These are phyloP conservation scores for Pseudonitzschia multistriata DNA, from an alignment of 108 stramenopile genomes.

Conservation along the genomic window DNA sequence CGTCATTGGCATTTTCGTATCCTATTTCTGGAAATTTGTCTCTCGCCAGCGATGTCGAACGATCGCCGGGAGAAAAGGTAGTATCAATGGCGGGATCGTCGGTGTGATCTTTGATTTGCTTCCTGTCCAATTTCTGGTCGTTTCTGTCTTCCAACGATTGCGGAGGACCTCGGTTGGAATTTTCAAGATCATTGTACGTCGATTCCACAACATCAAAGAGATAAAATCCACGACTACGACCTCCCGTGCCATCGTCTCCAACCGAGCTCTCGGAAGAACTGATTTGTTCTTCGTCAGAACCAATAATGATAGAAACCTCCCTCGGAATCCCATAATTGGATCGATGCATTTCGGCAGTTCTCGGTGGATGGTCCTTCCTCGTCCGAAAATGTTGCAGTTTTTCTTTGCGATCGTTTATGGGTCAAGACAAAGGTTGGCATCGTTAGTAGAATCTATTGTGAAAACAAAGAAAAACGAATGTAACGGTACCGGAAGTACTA, in stretches of 20 bases:
- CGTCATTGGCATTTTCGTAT: no score
- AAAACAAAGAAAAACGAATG: no score
- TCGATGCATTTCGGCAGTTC: background rate
- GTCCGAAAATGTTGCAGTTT: background rate
- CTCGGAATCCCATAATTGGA: background rate
- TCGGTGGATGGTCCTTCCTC: background rate
- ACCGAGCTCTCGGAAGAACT: background rate
- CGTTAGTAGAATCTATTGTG: no score
- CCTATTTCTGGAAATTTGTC: no score
- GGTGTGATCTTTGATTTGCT: background rate
- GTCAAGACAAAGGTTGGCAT: no score
- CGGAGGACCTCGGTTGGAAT: background rate
- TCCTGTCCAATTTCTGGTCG: background rate
- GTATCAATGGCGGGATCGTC: no score
- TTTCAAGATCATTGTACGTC: conserved; percentile 1
- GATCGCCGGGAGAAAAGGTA: background rate
- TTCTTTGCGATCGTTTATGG: no score
- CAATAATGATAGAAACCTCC: background rate
- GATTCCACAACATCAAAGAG: background rate
- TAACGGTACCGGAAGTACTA: no score
- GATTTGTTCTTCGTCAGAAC: background rate
- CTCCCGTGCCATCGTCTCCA: background rate
- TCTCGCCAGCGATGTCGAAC: background rate
- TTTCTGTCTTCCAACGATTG: background rate
- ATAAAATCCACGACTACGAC: background rate